These are phyloP conservation scores for Chytridium lagenaria DNA, from an alignment of 371 early-diverging fungal genomes.

Conservation along the genomic window DNA sequence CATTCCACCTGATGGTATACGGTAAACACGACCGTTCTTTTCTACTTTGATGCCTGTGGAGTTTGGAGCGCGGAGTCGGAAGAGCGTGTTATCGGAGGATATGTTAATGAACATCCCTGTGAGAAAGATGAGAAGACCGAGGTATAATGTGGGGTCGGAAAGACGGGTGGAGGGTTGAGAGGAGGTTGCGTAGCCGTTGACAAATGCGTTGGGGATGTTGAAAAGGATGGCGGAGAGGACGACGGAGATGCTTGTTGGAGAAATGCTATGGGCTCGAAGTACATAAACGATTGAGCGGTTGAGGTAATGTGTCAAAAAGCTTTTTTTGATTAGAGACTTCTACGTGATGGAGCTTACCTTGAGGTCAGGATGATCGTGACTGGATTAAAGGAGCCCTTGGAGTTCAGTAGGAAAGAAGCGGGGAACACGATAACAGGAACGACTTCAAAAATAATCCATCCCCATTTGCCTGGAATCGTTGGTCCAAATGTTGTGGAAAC, in stretches of 20 bases:
- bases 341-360: neutral
- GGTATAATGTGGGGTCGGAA: constrained; percentile 11
- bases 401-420: constrained; percentile 9
- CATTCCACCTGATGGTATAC: constrained; percentile 41
- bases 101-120: constrained; percentile 42
- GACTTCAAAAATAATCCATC: constrained; percentile 36
- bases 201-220: constrained; percentile 32
- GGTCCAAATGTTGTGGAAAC: neutral
- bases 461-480: constrained; percentile 29
- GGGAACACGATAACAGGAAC: constrained; percentile 14
- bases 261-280: constrained; percentile 28
- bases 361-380: neutral
- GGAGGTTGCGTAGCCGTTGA: constrained; percentile 31
- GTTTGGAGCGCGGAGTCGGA: constrained; percentile 23
- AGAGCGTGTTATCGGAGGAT: constrained; percentile 33
- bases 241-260: constrained; percentile 17
- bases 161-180: neutral
- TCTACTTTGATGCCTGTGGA: neutral
- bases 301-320: constrained; percentile 31
- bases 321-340: neutral
- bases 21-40: constrained; percentile 25
- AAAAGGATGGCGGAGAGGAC: constrained; percentile 24
- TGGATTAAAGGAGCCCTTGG: neutral
- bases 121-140: constrained; percentile 34
- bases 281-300: constrained; percentile 30